phyloP scores from a whole-genome alignment of 768 basidiomycete genomes.

The Leccinellum luteum region DNA sequence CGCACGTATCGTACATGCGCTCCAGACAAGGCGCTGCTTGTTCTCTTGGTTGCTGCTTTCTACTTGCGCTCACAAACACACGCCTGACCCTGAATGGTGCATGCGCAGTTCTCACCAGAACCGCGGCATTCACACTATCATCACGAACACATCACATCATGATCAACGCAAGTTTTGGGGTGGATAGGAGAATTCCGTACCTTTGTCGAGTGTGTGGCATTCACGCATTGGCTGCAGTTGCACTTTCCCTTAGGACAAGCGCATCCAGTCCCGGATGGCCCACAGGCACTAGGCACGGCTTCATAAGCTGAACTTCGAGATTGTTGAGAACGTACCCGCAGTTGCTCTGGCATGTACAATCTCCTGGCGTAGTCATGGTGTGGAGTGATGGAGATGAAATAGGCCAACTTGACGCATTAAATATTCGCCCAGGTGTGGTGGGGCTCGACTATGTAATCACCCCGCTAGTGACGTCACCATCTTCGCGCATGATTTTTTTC shows the following conservation, averaged over 20 bases:
- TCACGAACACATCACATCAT: too few species aligned
- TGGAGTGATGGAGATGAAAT: neutral
- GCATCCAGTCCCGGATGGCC: slow-evolving; percentile 31
- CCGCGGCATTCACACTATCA: slow-evolving; percentile 22
- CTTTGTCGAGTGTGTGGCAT: slow-evolving; percentile 26
- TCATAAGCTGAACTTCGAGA: too few species aligned
- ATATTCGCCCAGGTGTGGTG: neutral
- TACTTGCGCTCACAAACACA: slow-evolving; percentile 23
- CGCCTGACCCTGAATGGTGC: slow-evolving; percentile 10
- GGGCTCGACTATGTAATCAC: neutral
- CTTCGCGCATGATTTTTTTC: neutral
- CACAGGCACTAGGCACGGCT: slow-evolving; percentile 25
- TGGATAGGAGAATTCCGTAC: neutral
- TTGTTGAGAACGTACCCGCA: slow-evolving; percentile 25
- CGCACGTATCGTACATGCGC: slow-evolving; percentile 3
- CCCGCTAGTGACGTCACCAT: neutral
- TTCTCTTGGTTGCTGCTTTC: slow-evolving; percentile 6
- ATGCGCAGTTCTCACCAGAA: slow-evolving; percentile 15
- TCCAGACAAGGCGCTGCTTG: slow-evolving; percentile 3
- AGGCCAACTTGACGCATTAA: neutral
- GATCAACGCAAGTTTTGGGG: neutral
- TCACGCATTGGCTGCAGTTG: slow-evolving; percentile 29
- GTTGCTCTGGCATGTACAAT: slow-evolving; percentile 29
- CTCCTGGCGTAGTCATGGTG: slow-evolving; percentile 19
- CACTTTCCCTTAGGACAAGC: slow-evolving; percentile 31